Evolutionary conservation across 257 asterid species (phyloP), one percentile per base, ranked within the genome.

Genomic region (Ballota nigra): DNA sequence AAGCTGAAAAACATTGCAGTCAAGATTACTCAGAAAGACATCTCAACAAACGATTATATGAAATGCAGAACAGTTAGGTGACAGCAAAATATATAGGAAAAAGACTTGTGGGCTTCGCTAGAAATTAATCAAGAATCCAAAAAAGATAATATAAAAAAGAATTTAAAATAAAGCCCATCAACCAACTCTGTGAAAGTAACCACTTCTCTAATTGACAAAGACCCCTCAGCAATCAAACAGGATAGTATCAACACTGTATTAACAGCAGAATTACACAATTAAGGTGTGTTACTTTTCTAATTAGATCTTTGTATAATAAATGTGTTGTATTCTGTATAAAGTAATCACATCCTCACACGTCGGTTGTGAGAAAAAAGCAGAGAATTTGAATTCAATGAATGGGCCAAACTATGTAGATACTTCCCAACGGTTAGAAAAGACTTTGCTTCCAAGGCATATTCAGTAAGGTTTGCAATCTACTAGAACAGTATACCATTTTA

Each of bases 381-480:
- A 63, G 15, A 75, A 68, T 65, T 71, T 72, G 65, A 81, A 74
- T 24, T 51, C 5, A 63, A 64, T 29, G 71, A 70, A 49, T 55
- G 78, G 74, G 59, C 74, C 59, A 80, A 53, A 4, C 51, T 45
- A 33, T 47, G 81, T 60, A 73, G 28, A 77, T 76, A 83, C 71
- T 69, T 74, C 51, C 85, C 85, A 86, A 81, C 87, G 81, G 89
- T 79, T 78, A 74, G 68, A 77, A 74, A 83, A 85, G 83, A 71
- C 95, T 85, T 88, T 63, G 92, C 94, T 88, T 88, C 74, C 66
- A 87, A 91, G 96, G 73, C 76, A 86, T 71, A 68, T 70, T 18
- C 71, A 24, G 59, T 33, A 69, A 69, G 62, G 56, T 65, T 57
- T 63, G 59, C 38, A 26, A 66, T 41, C 78, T 57, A 47, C 70